Percentiles rank a stretch among this genome's conserved stretches.
phyloP scores from a whole-genome alignment of 208 protist genomes.

The Trypanosoma theileri region DNA sequence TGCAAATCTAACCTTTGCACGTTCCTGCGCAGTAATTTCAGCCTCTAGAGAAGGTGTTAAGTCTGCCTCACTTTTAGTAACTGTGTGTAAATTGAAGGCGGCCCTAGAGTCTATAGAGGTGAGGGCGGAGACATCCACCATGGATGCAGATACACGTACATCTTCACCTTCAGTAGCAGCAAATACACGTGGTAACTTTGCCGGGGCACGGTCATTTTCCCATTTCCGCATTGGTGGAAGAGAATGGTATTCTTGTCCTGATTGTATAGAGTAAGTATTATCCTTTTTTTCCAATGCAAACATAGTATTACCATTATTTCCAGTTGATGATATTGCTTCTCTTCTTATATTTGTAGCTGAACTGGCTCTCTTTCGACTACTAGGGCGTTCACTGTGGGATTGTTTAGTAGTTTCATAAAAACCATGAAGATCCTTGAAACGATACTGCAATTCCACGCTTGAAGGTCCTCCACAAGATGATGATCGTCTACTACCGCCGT shows the following conservation, averaged over 20 bases:
- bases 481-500: slow-evolving; percentile 28
- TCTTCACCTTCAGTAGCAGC: slow-evolving; percentile 1
- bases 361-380: background rate
- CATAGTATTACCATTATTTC: slow-evolving; percentile 16
- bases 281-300: slow-evolving; percentile 16
- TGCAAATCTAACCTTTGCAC: slow-evolving; percentile 6
- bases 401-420: slow-evolving; percentile 44
- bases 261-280: slow-evolving; percentile 17
- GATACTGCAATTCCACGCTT: slow-evolving; percentile 51
- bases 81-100: slow-evolving; percentile 3
- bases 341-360: background rate
- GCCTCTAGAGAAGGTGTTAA: slow-evolving; percentile 9
- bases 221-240: slow-evolving; percentile 15
- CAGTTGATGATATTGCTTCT: background rate
- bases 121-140: slow-evolving; percentile 63
- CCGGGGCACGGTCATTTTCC: slow-evolving; percentile 10
- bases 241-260: background rate
- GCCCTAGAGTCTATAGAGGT: slow-evolving; percentile 29
- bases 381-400: slow-evolving; percentile 29
- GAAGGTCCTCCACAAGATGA: slow-evolving; percentile 53
- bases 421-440: slow-evolving; percentile 63
- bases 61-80: slow-evolving; percentile 8
- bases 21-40: background rate
- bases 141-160: slow-evolving; percentile 26
- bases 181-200: slow-evolving; percentile 12